Conservation (phyloP, 1,284 basidiomycete genomes). For the Hemileia vastatrix region DNA sequence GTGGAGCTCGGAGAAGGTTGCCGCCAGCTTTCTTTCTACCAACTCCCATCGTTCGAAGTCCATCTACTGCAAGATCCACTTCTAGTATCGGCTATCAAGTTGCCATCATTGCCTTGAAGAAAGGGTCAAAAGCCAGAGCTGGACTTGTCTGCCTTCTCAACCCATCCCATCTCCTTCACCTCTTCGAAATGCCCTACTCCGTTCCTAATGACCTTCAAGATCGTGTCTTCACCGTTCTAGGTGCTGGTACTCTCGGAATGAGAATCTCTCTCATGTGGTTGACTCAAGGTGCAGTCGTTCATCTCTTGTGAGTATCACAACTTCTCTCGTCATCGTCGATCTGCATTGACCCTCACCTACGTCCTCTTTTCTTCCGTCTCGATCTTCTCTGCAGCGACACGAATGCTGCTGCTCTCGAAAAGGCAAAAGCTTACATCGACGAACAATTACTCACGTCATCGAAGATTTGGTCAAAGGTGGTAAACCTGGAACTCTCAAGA, state of each 20-base stretch:
- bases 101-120: too few species aligned
- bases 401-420: background rate
- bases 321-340: background rate
- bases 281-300: background rate
- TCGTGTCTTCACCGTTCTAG: background rate
- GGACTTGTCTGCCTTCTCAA: too few species aligned
- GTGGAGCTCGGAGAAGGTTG: too few species aligned
- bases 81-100: too few species aligned
- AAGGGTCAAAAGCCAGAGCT: too few species aligned
- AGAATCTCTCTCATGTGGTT: background rate
- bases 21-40: too few species aligned
- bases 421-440: background rate
- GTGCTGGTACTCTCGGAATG: background rate
- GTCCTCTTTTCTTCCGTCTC: background rate
- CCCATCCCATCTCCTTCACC: background rate
- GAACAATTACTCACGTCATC: background rate
- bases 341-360: background rate
- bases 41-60: too few species aligned
- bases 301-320: background rate
- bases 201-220: background rate
- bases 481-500: background rate
- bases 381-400: background rate
- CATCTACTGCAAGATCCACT: too few species aligned
- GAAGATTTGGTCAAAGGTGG: background rate
- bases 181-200: background rate